phyloP scores from a whole-genome alignment of 306 rosid species.

The Luffa acutangula region DNA sequence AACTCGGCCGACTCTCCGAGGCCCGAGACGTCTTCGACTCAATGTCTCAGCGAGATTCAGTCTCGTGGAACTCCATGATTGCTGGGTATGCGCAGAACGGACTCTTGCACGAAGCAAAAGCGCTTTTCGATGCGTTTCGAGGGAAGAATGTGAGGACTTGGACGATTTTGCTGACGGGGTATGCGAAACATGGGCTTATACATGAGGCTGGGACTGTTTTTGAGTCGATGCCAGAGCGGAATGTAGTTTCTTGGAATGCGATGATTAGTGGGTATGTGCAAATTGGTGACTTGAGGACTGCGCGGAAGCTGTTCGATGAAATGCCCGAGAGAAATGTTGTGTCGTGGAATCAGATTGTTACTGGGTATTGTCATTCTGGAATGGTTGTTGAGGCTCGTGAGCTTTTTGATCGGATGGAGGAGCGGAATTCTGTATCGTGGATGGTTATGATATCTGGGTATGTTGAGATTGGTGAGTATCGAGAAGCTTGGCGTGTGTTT shows the following conservation, averaged over 20 bases:
- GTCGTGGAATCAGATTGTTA: constrained; percentile 21
- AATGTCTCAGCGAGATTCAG: constrained; percentile 12
- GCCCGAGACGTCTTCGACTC: constrained; percentile 21
- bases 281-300: constrained; percentile 16
- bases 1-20: constrained; percentile 10
- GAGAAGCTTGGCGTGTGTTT: constrained; percentile 15
- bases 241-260: constrained; percentile 21
- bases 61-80: constrained; percentile 22
- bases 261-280: constrained; percentile 13
- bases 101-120: constrained; percentile 11
- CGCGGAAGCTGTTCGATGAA: constrained; percentile 18
- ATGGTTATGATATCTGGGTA: constrained; percentile 24
- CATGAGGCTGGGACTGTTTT: constrained; percentile 14
- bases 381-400: constrained; percentile 19
- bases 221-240: constrained; percentile 21
- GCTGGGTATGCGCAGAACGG: constrained; percentile 15
- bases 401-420: constrained; percentile 18
- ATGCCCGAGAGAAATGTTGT: constrained; percentile 20
- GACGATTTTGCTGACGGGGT: constrained; percentile 25
- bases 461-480: constrained; percentile 6
- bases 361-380: constrained; percentile 12
- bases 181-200: constrained; percentile 15
- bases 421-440: constrained; percentile 18
- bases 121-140: constrained; percentile 13
- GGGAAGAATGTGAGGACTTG: constrained; percentile 24